phyloP scores from a whole-genome alignment of 208 protist species.

The Dictyostelium gargantuum region DNA sequence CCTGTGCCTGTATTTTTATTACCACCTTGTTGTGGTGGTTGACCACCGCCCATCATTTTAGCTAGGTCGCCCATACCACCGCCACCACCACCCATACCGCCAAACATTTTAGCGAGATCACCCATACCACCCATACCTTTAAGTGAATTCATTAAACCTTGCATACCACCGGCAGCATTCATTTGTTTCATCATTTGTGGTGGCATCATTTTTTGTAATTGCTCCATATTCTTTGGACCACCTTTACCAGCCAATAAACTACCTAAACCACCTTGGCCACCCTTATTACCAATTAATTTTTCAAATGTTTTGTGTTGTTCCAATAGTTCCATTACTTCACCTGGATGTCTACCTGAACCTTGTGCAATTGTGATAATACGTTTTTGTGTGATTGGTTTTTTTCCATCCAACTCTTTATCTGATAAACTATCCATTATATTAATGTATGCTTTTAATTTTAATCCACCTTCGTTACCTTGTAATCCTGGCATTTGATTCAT shows the following conservation, averaged over 20 bases:
- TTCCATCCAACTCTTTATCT: constrained; percentile 84
- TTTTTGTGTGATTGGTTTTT: constrained; percentile 66
- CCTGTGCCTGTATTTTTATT: neutral
- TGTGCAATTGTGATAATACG: constrained; percentile 78
- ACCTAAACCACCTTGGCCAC: neutral
- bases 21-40: no score
- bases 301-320: constrained; percentile 81
- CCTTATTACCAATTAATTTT: constrained; percentile 77
- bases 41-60: constrained; percentile 22
- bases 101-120: constrained; percentile 51
- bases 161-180: constrained; percentile 71
- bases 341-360: constrained; percentile 76
- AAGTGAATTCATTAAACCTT: neutral
- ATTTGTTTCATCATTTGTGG: constrained; percentile 84
- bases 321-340: constrained; percentile 76
- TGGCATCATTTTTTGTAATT: constrained; percentile 78
- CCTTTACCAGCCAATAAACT: neutral
- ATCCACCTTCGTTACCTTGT: constrained; percentile 85
- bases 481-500: constrained; percentile 85
- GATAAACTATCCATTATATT: constrained; percentile 98
- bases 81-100: neutral
- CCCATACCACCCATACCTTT: constrained; percentile 60
- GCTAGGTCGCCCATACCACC: constrained; percentile 65
- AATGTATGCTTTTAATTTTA: constrained; percentile 91
- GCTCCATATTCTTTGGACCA: constrained; percentile 52